Evolutionary conservation across 192 early-diverging fungal genomes (phyloP), one percentile per base, ranked within the genome.

Genomic region (Entomortierella chlamydospora): DNA sequence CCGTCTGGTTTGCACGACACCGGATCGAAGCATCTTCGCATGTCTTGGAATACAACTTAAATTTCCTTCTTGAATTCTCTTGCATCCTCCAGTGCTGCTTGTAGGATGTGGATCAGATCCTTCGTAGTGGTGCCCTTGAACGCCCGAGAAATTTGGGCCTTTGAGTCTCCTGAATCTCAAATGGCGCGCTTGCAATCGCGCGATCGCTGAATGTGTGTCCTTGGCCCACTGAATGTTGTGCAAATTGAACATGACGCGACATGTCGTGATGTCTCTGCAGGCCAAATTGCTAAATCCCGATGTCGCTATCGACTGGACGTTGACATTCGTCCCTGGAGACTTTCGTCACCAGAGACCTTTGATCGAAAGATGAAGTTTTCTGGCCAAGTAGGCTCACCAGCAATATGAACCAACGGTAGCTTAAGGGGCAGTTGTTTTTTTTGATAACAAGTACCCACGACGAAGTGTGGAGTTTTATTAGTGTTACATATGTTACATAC

Each of bases 1-100:
- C 61, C 61, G 10, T 34, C 70, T 26, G 25, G 28, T n/a, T 37
- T 22, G n/a, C 70, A 72, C 5, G 23, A 54, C 4, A 72, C 70
- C 15, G 70, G 63, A 59, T 72, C 70, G 26, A 63, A 72, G 54
- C 70, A 72, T 6, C 70, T 52, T 39, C 29, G 20, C 70, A 72
- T 72, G 43, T 72, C 70, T 42, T 72, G 70, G 41, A 71, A 62
- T 26, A 71, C 34, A 1, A 71, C 43, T 60, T 60, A 71, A 20
- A 23, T 15, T 34, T 72, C 70, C 31, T 55, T 53, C 18, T 63
- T 57, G n/a, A 47, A 56, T 28, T 72, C 70, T 18, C 70, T 42
- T 0, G 68, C 68, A 29, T 70, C 68, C 52, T 70, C 68, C 51
- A 70, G 23, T 5, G 34, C 41, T 1, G 68, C 49, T 2, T 70